Evolutionary conservation across 2,329 filamentous ascomycete species (phyloP).

Genomic region (Pochonia chlamydosporia): DNA sequence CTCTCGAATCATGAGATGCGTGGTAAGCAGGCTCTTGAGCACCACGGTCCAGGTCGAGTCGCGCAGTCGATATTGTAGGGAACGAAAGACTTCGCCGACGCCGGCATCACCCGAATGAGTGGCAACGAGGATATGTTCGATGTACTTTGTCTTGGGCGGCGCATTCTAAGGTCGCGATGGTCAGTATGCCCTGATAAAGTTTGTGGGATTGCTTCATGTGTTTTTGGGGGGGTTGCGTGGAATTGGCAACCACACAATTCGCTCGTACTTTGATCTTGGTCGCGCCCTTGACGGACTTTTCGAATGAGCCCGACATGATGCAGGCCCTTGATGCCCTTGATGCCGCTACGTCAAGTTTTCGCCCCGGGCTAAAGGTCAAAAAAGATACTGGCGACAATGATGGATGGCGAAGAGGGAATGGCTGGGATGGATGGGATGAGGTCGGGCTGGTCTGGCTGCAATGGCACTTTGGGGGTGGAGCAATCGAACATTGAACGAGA

Average conservation of each 20-base stretch:
- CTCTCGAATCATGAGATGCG: slow-evolving; percentile 96
- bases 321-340: slow-evolving; percentile 9
- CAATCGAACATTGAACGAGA: too few relatives aligned
- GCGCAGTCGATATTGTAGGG: slow-evolving; percentile 78
- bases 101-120: slow-evolving; percentile 93
- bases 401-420: slow-evolving; percentile 3
- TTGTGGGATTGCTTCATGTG: too few relatives aligned
- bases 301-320: slow-evolving; percentile 79
- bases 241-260: neutral
- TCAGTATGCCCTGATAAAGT: neutral
- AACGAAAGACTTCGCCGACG: slow-evolving; percentile 91
- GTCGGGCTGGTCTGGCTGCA: slow-evolving; percentile 6
- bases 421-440: slow-evolving; percentile 1
- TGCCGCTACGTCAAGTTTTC: neutral
- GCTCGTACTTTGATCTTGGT: slow-evolving; percentile 87
- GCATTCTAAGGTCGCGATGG: slow-evolving; percentile 58
- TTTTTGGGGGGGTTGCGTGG: neutral
- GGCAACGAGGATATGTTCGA: slow-evolving; percentile 93
- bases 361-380: neutral
- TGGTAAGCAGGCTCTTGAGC: slow-evolving; percentile 93
- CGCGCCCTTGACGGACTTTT: slow-evolving; percentile 98
- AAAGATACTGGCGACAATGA: slow-evolving; percentile 1
- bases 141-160: slow-evolving; percentile 97
- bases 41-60: slow-evolving; percentile 99
- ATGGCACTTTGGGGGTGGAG: neutral